phyloP scores from a whole-genome alignment of 169 alveolate genomes.

The Plasmodium fragile region DNA sequence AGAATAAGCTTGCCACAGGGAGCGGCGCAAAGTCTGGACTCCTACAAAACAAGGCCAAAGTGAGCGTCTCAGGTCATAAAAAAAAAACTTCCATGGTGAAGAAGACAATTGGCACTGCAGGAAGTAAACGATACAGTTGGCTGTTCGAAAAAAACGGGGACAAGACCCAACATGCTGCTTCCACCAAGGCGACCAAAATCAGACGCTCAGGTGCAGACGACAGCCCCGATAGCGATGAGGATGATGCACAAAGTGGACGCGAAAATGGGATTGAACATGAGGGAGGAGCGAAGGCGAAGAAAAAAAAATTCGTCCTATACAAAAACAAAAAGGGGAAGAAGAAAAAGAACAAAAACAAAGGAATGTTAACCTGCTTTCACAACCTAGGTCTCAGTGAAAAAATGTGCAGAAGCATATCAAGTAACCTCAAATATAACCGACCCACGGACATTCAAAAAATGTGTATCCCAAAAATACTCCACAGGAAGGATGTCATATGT shows the following conservation, averaged over 20 bases:
- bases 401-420: conserved; percentile 80
- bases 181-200: not conserved
- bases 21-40: not conserved
- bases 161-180: not conserved
- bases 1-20: not conserved
- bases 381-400: conserved; percentile 82
- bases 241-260: not conserved
- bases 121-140: conserved; percentile 26
- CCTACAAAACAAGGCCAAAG: not conserved
- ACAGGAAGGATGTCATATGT: conserved; percentile 94
- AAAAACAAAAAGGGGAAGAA: conserved; percentile 37
- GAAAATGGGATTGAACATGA: not conserved
- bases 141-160: not conserved
- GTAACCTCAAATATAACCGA: conserved; percentile 80
- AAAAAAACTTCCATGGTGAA: not conserved
- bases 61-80: not conserved
- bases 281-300: not conserved
- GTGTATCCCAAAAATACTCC: conserved; percentile 93
- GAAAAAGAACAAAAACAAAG: conserved; percentile 62
- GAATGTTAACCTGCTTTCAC: conserved; percentile 82
- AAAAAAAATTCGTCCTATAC: conserved; percentile 51
- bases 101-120: not conserved
- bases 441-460: conserved; percentile 97
- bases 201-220: not conserved
- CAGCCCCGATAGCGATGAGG: not conserved